Evolutionary conservation across 2,329 filamentous ascomycete species (phyloP).

Genomic region (Colletotrichum sp.): DNA sequence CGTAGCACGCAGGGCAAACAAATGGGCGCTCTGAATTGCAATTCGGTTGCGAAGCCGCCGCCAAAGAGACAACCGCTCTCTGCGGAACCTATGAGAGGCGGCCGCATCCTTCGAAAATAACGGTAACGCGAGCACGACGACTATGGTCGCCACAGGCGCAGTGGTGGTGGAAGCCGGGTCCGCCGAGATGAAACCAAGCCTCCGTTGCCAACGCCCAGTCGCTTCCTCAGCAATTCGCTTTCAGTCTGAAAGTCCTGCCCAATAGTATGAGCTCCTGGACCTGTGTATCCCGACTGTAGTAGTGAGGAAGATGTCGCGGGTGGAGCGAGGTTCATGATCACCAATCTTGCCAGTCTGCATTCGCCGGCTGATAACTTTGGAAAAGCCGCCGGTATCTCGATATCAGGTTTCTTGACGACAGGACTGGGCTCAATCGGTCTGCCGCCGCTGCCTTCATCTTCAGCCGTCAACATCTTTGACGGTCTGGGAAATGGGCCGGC

Average conservation of each 20-base stretch:
- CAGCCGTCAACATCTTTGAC: neutral
- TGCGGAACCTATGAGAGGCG: neutral
- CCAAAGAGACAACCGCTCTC: neutral
- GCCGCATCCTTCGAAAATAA: neutral
- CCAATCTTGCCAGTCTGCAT: neutral
- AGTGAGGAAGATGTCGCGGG: neutral
- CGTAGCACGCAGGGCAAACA: neutral
- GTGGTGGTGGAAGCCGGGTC: neutral
- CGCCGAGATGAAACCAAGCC: neutral
- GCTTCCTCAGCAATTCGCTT: neutral
- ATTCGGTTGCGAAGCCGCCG: neutral
- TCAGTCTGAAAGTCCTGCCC: neutral
- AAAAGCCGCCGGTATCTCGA: neutral
- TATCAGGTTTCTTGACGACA: neutral
- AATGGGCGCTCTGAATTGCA: neutral
- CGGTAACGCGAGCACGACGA: neutral
- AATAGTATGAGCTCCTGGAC: neutral
- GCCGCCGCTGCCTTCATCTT: neutral
- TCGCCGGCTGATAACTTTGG: too few species aligned
- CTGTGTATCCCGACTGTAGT: neutral
- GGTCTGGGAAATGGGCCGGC: neutral
- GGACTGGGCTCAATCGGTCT: neutral
- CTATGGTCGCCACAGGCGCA: neutral
- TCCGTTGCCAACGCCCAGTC: neutral
- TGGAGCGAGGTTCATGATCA: neutral